Conservation (phyloP, 1,284 basidiomycete species). For the Ganoderma boninense region DNA sequence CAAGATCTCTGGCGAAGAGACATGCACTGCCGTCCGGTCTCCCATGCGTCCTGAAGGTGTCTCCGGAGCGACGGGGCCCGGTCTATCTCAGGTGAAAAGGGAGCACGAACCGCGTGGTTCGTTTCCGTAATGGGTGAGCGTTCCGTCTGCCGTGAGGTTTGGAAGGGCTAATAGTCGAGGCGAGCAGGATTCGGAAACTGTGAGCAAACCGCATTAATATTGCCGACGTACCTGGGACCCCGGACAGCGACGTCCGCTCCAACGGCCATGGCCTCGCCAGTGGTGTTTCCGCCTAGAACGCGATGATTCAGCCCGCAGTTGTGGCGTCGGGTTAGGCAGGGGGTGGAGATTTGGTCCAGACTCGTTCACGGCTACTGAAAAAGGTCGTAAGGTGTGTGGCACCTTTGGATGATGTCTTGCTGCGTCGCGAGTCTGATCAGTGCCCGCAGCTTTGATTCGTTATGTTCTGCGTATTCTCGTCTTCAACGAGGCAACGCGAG, state of each 20-base stretch:
- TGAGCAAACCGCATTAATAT: constrained; percentile 95
- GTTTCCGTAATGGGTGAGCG: constrained; percentile 89
- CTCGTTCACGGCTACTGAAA: no score
- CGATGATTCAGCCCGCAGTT: constrained; percentile 24
- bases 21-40: constrained; percentile 81
- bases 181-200: constrained; percentile 86
- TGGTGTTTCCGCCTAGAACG: constrained; percentile 26
- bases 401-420: neutral
- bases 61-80: constrained; percentile 76
- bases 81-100: constrained; percentile 69
- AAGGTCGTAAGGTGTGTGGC: neutral
- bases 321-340: constrained; percentile 26
- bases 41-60: constrained; percentile 92
- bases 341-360: neutral
- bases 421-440: constrained; percentile 1
- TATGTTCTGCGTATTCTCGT: no score
- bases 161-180: constrained; percentile 6
- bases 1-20: constrained; percentile 86
- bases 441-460: neutral
- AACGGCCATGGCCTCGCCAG: constrained; percentile 31
- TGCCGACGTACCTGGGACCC: constrained; percentile 47
- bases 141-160: neutral
- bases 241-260: constrained; percentile 24
- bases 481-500: neutral
- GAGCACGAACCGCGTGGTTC: constrained; percentile 87